These are phyloP conservation scores for Kwoniella shivajii DNA, from an alignment of 1,284 basidiomycete genomes.

Conservation along the genomic window DNA sequence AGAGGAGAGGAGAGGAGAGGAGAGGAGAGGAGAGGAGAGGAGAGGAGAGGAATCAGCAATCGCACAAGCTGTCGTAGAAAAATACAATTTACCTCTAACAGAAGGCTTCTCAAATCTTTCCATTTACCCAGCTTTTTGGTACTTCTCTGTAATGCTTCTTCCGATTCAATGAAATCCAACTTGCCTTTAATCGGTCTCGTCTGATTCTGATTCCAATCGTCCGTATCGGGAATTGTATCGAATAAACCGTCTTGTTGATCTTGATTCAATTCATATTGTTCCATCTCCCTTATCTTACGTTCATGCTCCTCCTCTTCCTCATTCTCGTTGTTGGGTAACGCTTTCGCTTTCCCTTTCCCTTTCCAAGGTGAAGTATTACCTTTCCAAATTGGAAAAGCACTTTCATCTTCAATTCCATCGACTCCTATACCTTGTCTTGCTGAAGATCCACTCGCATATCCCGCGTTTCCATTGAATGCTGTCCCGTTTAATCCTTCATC, in stretches of 20 bases:
- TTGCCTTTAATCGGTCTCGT: neutral
- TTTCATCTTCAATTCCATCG: conserved; percentile 12
- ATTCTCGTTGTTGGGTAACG: no score
- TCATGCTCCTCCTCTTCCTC: neutral
- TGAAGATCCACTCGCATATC: conserved; percentile 17
- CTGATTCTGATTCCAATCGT: neutral
- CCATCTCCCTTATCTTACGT: neutral
- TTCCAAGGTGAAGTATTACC: conserved; percentile 2
- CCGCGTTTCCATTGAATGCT: neutral
- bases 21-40: no score
- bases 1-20: no score
- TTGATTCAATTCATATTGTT: neutral
- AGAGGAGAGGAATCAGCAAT: no score
- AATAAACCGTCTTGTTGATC: neutral
- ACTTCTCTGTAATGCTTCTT: neutral
- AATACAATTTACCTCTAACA: conserved; percentile 37
- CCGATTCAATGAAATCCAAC: conserved; percentile 4
- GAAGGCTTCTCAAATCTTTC: conserved; percentile 37
- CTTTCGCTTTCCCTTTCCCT: conserved; percentile 4
- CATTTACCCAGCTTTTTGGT: conserved; percentile 9
- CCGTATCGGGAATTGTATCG: no score
- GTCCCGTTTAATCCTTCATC: neutral
- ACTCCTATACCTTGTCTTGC: conserved; percentile 24
- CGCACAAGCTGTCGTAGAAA: neutral
- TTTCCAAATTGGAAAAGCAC: conserved; percentile 5